Base-by-base conservation (phyloP, 768 basidiomycete genomes). In the Boletus rubroflammeus region DNA sequence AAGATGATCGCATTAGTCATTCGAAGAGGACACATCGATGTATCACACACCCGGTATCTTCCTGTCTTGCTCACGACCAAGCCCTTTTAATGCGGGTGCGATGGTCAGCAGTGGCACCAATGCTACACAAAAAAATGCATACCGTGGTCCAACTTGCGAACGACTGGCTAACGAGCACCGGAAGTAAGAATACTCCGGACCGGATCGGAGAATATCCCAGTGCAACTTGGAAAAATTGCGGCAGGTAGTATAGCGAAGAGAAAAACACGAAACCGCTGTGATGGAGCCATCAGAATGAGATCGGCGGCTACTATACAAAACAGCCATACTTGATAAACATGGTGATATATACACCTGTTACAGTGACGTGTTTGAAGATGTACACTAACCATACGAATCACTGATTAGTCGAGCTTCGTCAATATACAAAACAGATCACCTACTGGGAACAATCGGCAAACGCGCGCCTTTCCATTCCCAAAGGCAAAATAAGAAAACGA, bases 191-290 rank as follows among this genome's bases (percentile, higher is more conserved):
- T 3, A 88, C 68, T 1, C 82, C 83, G 3, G 79, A 80, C 63
- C 75, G 79, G 40, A 88, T 81, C 0, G 89, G 83, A 8, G 81
- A 78, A 56, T 80, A 82, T 5, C 82, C 83, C n/a, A 84, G 69
- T 4, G 81, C 85, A 9, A 88, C 81, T 70, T 90, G 88, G 70
- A 88, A 86, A 65, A 81, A 89, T 58, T 86, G 83, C 2, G 90
- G 88, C 0, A 90, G 76, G 61, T 88, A 88, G 67, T 82, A 88
- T 13, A 87, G 64, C 9, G 84, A 78, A 17, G 81, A 84, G 67
- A 79, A 83, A 66, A 82, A 84, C 3, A 83, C 73, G 57, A 84
- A 79, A 25, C 82, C 83, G 46, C 82, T 85, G 53, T 9, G 14
- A 47, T 0, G 11, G 8, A 9, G 13, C 23, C 15, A 32, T 62